Base-by-base conservation (phyloP, 768 basidiomycete genomes). In the Leccinum variicolor region DNA sequence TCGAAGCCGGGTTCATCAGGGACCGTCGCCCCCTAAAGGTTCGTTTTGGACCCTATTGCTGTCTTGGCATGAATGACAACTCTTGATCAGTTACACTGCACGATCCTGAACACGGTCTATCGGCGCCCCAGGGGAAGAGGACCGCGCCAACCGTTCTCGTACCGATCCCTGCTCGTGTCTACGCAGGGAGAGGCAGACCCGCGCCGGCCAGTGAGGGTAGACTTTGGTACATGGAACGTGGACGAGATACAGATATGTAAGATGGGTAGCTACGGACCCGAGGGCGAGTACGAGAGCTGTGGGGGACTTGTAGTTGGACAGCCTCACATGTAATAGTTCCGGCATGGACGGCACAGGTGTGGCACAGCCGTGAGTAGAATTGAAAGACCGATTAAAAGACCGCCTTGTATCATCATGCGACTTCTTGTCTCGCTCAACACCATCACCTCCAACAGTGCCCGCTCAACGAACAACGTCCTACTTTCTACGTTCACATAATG, bases 201-300 rank as follows among this genome's bases (percentile, higher is more conserved):
- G 52, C 61, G 56, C 8, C 64, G n/a, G 19, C 75, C 68, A 17
- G 65, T 73, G 46, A 52, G 57, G 4, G 76, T 84, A 23, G 62
- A 82, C 34, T 75, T 89, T 21, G 87, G 88, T 0, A 63, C 71
- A 1, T 87, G 82, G 75, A 51, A 64, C 1, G 79, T 87, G 8
- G 68, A 77, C 31, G 81, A 84, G 60, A 70, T 89, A 11, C 83
- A 89, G 66, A 74, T 90, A 31, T 90, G 87, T 74, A 74, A 78
- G 46, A 88, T 90, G 88, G 86, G 88, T 0, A 87, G 87, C 62
- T 78, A 78, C 61, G 86, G 83, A 0, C 75, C 75, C 0, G 77
- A 85, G 58, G 85, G 83, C 14, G 85, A 83, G 66, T 90, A 89
- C 63, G 76, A 84, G 17, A 80, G 77, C 59, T 78, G 73, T 50